Conservation (phyloP, 1,139 yeast genomes). For the Kazachstania sp. region DNA sequence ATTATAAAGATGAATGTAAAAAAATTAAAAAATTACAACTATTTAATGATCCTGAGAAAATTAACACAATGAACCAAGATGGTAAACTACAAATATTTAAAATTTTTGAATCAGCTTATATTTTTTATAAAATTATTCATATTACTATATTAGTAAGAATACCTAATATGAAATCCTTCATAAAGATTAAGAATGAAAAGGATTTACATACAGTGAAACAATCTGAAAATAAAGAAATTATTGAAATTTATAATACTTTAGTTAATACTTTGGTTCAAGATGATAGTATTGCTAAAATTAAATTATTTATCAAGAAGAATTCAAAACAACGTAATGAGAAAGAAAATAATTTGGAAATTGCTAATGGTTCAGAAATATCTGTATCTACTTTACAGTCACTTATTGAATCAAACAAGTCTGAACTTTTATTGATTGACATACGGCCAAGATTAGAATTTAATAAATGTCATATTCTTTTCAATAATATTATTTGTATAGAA, state of each 20-base stretch:
- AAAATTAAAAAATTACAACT: conserved; percentile 12
- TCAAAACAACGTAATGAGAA: conserved; percentile 1
- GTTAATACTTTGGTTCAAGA: conserved; percentile 24
- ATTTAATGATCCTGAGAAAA: conserved; percentile 2
- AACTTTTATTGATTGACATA: conserved; percentile 53
- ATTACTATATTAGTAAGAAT: conserved; percentile 21
- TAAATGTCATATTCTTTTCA: conserved; percentile 47
- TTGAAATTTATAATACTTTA: conserved; percentile 27
- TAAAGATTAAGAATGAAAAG: conserved; percentile 11
- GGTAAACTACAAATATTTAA: conserved; percentile 9
- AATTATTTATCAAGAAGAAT: conserved; percentile 19
- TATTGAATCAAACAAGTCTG: conserved; percentile 7
- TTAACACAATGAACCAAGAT: background rate
- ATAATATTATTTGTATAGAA: conserved; percentile 59
- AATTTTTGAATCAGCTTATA: conserved; percentile 28
- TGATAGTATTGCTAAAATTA: conserved; percentile 22
- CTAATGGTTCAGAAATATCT: background rate
- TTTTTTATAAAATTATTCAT: conserved; percentile 31
- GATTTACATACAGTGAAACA: conserved; percentile 7
- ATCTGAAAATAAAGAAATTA: conserved; percentile 18
- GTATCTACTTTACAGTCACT: background rate
- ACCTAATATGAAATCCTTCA: conserved; percentile 22
- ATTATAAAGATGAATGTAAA: conserved; percentile 26
- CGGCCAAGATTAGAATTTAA: conserved; percentile 52
- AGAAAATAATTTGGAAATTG: background rate